Base-by-base conservation (phyloP, 2,329 filamentous ascomycete genomes). In the Pyrenophora graminea region DNA sequence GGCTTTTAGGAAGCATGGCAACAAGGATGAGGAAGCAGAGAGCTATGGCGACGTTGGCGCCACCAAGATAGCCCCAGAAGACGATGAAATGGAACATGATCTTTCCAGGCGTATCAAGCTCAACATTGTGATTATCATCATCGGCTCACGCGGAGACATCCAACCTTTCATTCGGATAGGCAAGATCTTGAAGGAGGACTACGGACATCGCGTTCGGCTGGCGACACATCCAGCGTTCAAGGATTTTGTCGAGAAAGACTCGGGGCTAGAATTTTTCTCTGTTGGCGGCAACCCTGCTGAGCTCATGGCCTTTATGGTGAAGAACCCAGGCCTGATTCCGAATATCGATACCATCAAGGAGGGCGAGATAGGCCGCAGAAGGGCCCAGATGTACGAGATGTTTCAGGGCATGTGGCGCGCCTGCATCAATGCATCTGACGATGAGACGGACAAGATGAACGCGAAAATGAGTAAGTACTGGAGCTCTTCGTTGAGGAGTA, bases 291-390 rank as follows among this genome's bases (percentile, higher is more conserved):
- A 93, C 61, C 90, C 90, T 2, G 84, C 86, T 0, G 88, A 92
- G 70, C 77, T 94, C 1, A 93, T 93, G 90, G 86, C 88, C 0
- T 93, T 91, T 70, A 93, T 94, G 90, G 88, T 92, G 30, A 91
- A 91, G 74, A 91, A 93, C 63, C 88, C 80, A 0, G 88, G 89
- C 3, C 79, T 93, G 70, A 88, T 94, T 2, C 89, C 90, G 0
- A 87, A 82, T 1, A 75, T 92, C 19, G 84, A 89, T 55, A 87
- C 87, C 0, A 82, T 93, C 48, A 86, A 84, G 55, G 82, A 85
- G 1, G 89, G 89, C 3, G 89, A 93, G 59, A 86, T 93, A 51
- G 83, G 85, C 0, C 78, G 80, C 19, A 78, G 88, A 25, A 78
- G 90, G 33, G 80, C 82, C 4, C 82, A 84, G 40, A 92, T 93